These are phyloP conservation scores for Xylariomycetidae sp. DNA, from an alignment of 2,329 filamentous ascomycete genomes.

Conservation along the genomic window DNA sequence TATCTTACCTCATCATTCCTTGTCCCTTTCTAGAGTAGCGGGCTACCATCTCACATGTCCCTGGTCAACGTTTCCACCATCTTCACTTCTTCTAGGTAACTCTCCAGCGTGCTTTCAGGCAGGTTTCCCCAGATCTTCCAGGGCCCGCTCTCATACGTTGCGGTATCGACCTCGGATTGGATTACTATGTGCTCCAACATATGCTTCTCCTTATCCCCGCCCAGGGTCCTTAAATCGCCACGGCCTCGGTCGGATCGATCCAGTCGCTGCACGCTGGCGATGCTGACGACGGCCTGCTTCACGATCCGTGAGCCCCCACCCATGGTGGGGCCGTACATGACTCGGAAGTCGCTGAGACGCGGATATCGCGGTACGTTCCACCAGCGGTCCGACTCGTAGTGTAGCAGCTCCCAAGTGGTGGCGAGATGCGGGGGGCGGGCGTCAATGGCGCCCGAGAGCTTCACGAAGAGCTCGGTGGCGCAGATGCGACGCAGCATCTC, in stretches of 20 bases:
- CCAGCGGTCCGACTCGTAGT: constrained; percentile 36
- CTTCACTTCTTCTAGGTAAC: constrained; percentile 24
- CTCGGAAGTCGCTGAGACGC: constrained; percentile 51
- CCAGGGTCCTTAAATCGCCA: constrained; percentile 37
- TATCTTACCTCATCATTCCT: no score
- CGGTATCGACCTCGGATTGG: constrained; percentile 40
- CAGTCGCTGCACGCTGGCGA: constrained; percentile 52
- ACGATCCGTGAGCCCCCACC: constrained; percentile 35
- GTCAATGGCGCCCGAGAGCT: constrained; percentile 50
- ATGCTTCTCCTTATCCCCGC: constrained; percentile 45
- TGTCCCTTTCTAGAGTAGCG: no score
- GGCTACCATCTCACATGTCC: constrained; percentile 6
- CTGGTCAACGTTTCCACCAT: constrained; percentile 8
- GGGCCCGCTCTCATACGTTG: constrained; percentile 41
- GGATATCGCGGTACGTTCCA: no score
- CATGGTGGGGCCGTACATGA: constrained; percentile 36
- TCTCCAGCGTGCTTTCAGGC: constrained; percentile 46
- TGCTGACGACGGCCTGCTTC: constrained; percentile 57
- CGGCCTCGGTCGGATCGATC: constrained; percentile 32
- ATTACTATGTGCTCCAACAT: constrained; percentile 63
- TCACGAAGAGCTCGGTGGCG: constrained; percentile 44
- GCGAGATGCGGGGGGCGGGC: constrained; percentile 41
- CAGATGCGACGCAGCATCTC: constrained; percentile 48
- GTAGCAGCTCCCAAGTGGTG: constrained; percentile 51
- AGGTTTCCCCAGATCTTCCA: constrained; percentile 66